Evolutionary conservation across 2,329 filamentous ascomycete genomes (phyloP).

Genomic region (Aspergillus bombycis): DNA sequence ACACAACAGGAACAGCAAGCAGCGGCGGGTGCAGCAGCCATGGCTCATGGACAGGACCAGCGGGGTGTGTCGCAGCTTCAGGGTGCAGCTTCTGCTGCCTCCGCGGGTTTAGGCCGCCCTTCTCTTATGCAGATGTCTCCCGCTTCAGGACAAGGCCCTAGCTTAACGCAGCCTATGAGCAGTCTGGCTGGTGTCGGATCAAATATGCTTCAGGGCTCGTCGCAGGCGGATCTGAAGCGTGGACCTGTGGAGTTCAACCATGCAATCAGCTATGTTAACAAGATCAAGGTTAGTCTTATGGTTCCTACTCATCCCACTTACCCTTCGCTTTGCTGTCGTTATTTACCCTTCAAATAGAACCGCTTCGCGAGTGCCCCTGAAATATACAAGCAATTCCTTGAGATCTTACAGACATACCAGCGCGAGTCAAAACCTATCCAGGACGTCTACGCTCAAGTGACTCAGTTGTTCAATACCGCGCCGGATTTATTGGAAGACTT

Average conservation of each 20-base stretch:
- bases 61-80: conserved; percentile 68
- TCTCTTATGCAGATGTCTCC: conserved; percentile 53
- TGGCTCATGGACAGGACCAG: conserved; percentile 66
- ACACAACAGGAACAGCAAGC: conserved; percentile 51
- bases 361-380: conserved; percentile 95
- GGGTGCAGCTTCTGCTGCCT: conserved; percentile 65
- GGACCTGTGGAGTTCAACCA: conserved; percentile 99
- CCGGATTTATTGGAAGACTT: conserved; percentile 97
- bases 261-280: conserved; percentile 98
- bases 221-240: conserved; percentile 66
- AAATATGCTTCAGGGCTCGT: conserved; percentile 58
- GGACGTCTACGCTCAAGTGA: conserved; percentile 97
- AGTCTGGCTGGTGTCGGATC: conserved; percentile 63
- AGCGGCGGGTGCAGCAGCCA: conserved; percentile 46
- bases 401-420: conserved; percentile 97
- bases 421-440: conserved; percentile 97
- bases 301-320: neutral
- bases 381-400: conserved; percentile 98
- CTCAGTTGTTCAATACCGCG: conserved; percentile 86
- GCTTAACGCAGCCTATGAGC: conserved; percentile 57
- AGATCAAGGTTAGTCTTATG: conserved; percentile 79
- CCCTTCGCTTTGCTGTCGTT: neutral
- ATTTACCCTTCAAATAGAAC: conserved; percentile 61
- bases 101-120: conserved; percentile 50
- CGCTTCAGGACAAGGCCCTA: conserved; percentile 47